phyloP scores from a whole-genome alignment of 2,329 filamentous ascomycete species.

The Colletotrichum caudatum region DNA sequence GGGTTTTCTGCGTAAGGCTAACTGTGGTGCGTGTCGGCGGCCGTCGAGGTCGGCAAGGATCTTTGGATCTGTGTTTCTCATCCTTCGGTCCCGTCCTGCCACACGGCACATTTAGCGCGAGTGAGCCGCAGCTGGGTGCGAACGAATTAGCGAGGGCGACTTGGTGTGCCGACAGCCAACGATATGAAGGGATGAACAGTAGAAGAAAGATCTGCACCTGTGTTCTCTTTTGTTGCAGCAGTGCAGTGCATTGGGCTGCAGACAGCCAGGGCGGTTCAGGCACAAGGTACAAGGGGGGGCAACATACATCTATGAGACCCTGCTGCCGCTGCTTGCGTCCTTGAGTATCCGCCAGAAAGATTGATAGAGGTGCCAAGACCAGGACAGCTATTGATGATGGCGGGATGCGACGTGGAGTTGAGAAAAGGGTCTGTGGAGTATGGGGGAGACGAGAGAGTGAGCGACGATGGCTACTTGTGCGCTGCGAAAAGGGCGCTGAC shows the following conservation, averaged over 20 bases:
- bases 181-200: background rate
- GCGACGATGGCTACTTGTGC: background rate
- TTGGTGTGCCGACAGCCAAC: background rate
- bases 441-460: background rate
- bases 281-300: constrained; percentile 30
- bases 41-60: constrained; percentile 13
- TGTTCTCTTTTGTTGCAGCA: constrained; percentile 5
- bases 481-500: background rate
- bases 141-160: background rate
- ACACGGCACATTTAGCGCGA: constrained; percentile 7
- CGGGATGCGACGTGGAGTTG: constrained; percentile 14
- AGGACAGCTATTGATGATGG: background rate
- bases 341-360: background rate
- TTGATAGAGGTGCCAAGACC: constrained; percentile 7
- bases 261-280: constrained; percentile 4
- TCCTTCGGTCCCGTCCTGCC: constrained; percentile 16
- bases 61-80: constrained; percentile 3
- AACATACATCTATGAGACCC: constrained; percentile 11
- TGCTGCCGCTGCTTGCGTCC: constrained; percentile 10
- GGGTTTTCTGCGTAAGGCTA: constrained; percentile 3
- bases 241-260: constrained; percentile 16
- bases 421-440: background rate
- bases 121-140: constrained; percentile 9
- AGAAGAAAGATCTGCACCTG: constrained; percentile 1
- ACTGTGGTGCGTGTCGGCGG: background rate